phyloP scores from a whole-genome alignment of 768 basidiomycete species.

The Pulveroboletus sp. region DNA sequence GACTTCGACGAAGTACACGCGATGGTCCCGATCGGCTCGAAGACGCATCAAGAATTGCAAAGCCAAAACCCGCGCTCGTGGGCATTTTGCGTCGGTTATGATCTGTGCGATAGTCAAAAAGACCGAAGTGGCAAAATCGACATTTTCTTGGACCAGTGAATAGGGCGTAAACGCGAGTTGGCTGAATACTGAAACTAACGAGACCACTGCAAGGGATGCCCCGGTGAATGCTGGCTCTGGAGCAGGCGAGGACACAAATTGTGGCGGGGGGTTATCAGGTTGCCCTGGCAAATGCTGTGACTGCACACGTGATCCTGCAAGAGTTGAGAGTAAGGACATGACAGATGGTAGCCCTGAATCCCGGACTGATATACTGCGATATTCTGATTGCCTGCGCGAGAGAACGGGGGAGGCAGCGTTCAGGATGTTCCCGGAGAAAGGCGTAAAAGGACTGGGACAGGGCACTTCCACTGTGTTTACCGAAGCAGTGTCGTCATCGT shows the following conservation, averaged over 20 bases:
- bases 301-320: constrained; percentile 61
- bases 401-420: constrained; percentile 46
- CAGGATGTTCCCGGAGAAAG: constrained; percentile 30
- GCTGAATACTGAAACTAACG: constrained; percentile 61
- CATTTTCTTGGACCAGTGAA: constrained; percentile 41
- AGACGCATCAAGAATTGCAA: constrained; percentile 87
- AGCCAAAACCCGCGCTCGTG: constrained; percentile 61
- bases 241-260: constrained; percentile 23
- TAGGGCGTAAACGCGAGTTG: constrained; percentile 69
- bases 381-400: constrained; percentile 58
- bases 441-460: constrained; percentile 30
- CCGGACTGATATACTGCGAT: constrained; percentile 36
- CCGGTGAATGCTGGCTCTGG: constrained; percentile 35
- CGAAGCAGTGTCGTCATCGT: constrained; percentile 42
- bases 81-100: constrained; percentile 41
- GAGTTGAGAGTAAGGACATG: constrained; percentile 60
- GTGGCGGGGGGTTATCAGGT: constrained; percentile 32
- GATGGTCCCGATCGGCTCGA: constrained; percentile 86
- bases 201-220: constrained; percentile 56
- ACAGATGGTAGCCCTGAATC: constrained; percentile 52
- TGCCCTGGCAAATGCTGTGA: constrained; percentile 42
- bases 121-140: constrained; percentile 49
- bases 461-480: constrained; percentile 37
- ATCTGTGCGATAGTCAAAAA: constrained; percentile 50
- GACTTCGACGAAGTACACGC: constrained; percentile 61